Evolutionary conservation across 2,329 filamentous ascomycete genomes (phyloP).

Genomic region (Sclerotinia subarctica): DNA sequence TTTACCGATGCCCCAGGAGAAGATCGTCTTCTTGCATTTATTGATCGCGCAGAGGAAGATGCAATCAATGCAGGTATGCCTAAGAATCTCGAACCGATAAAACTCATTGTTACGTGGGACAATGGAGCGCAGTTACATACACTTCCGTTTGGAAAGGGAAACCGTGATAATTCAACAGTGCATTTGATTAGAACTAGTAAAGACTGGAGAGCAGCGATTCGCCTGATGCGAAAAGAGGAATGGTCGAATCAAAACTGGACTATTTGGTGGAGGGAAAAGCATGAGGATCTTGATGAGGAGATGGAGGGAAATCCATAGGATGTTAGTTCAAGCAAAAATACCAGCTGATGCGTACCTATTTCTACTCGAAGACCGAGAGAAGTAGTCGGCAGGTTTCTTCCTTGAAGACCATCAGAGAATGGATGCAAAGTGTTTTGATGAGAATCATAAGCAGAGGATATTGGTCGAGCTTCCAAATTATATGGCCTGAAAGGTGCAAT

Average conservation of each 20-base stretch:
- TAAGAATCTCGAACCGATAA: not conserved
- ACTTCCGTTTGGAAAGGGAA: not conserved
- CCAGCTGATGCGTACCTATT: not conserved
- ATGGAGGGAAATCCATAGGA: not conserved
- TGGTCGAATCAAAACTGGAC: slow-evolving; percentile 1
- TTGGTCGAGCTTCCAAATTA: not conserved
- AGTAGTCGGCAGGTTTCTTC: too few species aligned
- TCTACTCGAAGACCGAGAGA: not conserved
- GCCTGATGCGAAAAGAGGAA: not conserved
- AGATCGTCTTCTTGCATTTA: not conserved
- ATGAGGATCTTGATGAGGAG: not conserved
- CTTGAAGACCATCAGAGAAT: not conserved
- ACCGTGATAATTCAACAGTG: not conserved
- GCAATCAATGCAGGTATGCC: slow-evolving; percentile 1
- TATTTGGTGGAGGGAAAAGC: not conserved
- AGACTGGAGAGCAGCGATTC: not conserved
- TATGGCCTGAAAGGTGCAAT: not conserved
- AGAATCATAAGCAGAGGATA: not conserved
- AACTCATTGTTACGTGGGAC: not conserved
- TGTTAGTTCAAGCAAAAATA: not conserved
- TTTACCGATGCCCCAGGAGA: slow-evolving; percentile 1
- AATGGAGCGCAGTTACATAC: not conserved
- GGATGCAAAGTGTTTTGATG: not conserved
- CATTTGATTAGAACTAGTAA: not conserved
- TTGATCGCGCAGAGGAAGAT: slow-evolving; percentile 7